These are phyloP conservation scores for Lathyrus oleraceus DNA, from an alignment of 306 rosid genomes.

Conservation along the genomic window DNA sequence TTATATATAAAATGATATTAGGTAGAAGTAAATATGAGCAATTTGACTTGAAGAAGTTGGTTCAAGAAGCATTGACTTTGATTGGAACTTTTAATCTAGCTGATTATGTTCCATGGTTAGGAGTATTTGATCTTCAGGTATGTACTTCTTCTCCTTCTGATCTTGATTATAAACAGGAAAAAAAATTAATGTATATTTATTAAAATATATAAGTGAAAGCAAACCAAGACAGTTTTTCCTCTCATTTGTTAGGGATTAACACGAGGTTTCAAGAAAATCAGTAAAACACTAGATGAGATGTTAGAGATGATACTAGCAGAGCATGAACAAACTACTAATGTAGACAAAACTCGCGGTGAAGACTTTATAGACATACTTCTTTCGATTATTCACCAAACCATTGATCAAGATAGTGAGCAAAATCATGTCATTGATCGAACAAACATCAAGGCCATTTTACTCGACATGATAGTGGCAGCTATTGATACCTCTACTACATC, in stretches of 20 bases:
- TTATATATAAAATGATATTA: slow-evolving; percentile 13
- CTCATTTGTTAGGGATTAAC: background rate
- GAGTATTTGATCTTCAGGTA: slow-evolving; percentile 26
- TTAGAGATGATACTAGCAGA: background rate
- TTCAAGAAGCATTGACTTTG: background rate
- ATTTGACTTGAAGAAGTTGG: slow-evolving; percentile 7
- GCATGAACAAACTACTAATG: background rate
- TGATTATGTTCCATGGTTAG: slow-evolving; percentile 30
- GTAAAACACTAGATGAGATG: background rate
- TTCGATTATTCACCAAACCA: background rate
- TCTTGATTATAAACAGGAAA: no score
- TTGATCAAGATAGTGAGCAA: background rate
- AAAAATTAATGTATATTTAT: no score
- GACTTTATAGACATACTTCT: background rate
- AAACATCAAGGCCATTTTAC: background rate
- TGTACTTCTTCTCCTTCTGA: background rate
- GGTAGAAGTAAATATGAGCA: slow-evolving; percentile 5
- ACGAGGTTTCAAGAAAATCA: background rate
- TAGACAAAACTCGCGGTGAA: background rate
- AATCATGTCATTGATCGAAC: background rate
- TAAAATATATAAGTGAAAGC: no score
- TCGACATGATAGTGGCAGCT: background rate
- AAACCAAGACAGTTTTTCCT: no score
- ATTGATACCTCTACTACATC: background rate
- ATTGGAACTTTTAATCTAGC: slow-evolving; percentile 20